Evolutionary conservation across 768 basidiomycete species (phyloP), one percentile per base, ranked within the genome.

Genomic region (Filobasidium wieringae): DNA sequence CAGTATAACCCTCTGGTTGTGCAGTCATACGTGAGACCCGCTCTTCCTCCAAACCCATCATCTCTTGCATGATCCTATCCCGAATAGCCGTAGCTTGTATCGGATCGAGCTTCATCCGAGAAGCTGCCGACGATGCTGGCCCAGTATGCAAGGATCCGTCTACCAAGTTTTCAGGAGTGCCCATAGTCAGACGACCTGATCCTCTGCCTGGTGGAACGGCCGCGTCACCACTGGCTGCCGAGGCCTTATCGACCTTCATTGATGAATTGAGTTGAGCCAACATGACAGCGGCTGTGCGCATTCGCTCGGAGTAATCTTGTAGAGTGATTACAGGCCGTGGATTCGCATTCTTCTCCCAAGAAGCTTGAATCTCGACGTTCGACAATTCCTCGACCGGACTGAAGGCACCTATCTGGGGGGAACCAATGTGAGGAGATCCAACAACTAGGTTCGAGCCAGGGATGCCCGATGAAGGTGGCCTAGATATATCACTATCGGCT

Each of bases 211-310:
- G 78, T 37, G 82, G 69, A 80, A 80, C 81, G 53, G 77, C 76
- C 47, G 80, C 68, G 15, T 30, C 29, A 22, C 29, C 29, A 7
- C 29, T 19, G 14, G 24, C 19, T 14, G 15, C 19, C 59, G 76
- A 66, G 4, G 31, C 53, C 24, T 52, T 51, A 26, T 37, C 55
- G 9, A 55, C 26, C 33, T 73, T 68, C 32, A 74, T 67, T 3
- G 74, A 75, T 0, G 89, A 84, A 66, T 91, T 95, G 49, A 99
- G 80, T 73, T 99, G 95, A 1, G 95, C 84, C 29, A 99, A 83
- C 95, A 99, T 96, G 61, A 97, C 85, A 9, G 95, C 95, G 9
- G 95, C 95, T 9, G 91, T 95, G 7, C 89, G 83, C 95, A 99
- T 99, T 51, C 95, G 83, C 64, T 96, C 90, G 0, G 93, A 93